Base-by-base conservation (phyloP, 139 green algal species). In the Nannochloris sp. region DNA sequence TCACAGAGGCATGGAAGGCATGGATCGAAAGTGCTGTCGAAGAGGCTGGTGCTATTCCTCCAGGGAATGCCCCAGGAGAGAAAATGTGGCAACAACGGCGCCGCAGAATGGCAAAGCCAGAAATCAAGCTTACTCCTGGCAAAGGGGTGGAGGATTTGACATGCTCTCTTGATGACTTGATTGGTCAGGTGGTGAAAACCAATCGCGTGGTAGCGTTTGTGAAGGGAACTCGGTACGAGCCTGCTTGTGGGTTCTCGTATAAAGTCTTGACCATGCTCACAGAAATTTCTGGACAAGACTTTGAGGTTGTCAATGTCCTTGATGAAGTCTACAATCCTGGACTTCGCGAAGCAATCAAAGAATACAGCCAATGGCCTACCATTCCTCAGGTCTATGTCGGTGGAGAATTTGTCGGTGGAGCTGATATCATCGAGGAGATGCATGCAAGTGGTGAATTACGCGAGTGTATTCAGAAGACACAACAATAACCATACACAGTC, bases 321-420 rank as follows among this genome's bases (percentile, higher is more conserved):
- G 85, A 94, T 36, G 92, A 98, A 28, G 77, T 88, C 40, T 79
- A 85, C 73, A 92, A 92, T 78, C 87, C 85, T 3, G 83, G 87
- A 8, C 70, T 98, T 63, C 68, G 92, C 31, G 87, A 96, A 13
- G 86, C 86, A 17, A 89, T 98, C 74, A 98, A 98, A 73, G 59
- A 68, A 3, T 96, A 92, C 79, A 87, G 69, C 45, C 78, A 91
- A 60, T 98, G 92, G 92, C 92, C 92, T 20, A 98, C 92, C 25
- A 95, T 98, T 58, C 92, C 92, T 1, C 87, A 94, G 80, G 79
- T 85, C 40, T 97, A 93, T 71, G 61, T 95, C 1, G 64, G 80
- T 1, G 88, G 90, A 2, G 91, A 97, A 75, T 95, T 97, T 71
- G 65, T 96, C 2, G 91, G 91, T 13, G 91, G 91, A n/a, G 74